These are phyloP conservation scores for Aspergillus pseudonomiae DNA, from an alignment of 2,329 filamentous ascomycete genomes.

Conservation along the genomic window DNA sequence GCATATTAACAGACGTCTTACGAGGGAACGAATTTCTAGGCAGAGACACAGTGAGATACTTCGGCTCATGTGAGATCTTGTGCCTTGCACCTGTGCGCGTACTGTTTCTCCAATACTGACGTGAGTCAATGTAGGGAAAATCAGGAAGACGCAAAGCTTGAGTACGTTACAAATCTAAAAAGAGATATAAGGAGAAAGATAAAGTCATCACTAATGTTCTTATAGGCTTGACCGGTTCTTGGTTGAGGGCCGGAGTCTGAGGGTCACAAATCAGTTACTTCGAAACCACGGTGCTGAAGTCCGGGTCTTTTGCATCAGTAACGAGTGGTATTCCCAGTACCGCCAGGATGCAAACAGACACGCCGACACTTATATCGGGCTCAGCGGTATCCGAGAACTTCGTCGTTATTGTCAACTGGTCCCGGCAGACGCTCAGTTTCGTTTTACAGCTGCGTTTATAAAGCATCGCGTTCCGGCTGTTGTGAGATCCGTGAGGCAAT, in stretches of 20 bases:
- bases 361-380: conserved; percentile 14
- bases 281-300: neutral
- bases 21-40: neutral
- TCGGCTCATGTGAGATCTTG: neutral
- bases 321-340: conserved; percentile 18
- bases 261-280: neutral
- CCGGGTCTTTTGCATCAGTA: conserved; percentile 27
- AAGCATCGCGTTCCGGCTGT: conserved; percentile 17
- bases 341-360: conserved; percentile 2
- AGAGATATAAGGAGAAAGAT: neutral
- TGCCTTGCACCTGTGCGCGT: neutral
- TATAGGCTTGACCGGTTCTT: conserved; percentile 6
- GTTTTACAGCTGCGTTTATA: conserved; percentile 14
- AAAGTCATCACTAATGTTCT: neutral
- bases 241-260: conserved; percentile 12
- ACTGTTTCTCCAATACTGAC: neutral
- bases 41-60: neutral
- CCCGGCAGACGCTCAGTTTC: conserved; percentile 22
- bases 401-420: conserved; percentile 25
- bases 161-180: neutral
- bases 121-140: neutral
- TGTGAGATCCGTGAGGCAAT: conserved; percentile 22
- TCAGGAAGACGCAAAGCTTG: neutral
- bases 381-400: conserved; percentile 27
- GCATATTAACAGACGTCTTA: neutral